These are phyloP conservation scores for Sonneratia caseolaris DNA, from an alignment of 345 rosid genomes.

Conservation along the genomic window DNA sequence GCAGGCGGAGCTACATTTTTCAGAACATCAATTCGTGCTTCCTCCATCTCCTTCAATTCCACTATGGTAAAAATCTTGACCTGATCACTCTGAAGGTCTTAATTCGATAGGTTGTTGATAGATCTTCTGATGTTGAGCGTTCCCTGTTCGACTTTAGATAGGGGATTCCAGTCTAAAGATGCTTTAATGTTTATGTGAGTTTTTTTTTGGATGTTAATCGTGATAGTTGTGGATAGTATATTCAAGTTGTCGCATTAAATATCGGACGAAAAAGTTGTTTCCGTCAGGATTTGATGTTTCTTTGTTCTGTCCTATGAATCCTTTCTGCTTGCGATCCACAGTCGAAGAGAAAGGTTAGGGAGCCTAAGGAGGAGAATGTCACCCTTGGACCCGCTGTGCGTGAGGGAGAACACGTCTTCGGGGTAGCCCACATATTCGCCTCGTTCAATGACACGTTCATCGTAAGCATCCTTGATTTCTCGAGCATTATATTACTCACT, in stretches of 20 bases:
- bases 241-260: background rate
- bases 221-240: background rate
- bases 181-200: background rate
- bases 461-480: constrained; percentile 26
- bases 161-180: background rate
- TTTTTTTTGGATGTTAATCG: background rate
- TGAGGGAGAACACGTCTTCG: constrained; percentile 77
- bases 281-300: background rate
- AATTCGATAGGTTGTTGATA: too few relatives aligned
- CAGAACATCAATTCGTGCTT: too few relatives aligned
- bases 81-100: too few relatives aligned
- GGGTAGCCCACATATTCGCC: constrained; percentile 84
- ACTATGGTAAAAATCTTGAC: too few relatives aligned
- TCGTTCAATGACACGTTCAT: constrained; percentile 92
- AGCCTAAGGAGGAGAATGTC: constrained; percentile 82
- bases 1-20: too few relatives aligned
- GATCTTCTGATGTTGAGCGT: too few relatives aligned
- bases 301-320: background rate
- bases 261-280: background rate
- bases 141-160: background rate
- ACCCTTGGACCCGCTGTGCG: constrained; percentile 70
- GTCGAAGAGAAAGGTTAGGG: constrained; percentile 71
- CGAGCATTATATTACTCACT: background rate
- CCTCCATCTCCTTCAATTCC: too few relatives aligned
- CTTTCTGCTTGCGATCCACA: constrained; percentile 9